Evolutionary conservation across 345 rosid species (phyloP).

Genomic region (Dipteronia sinensis): DNA sequence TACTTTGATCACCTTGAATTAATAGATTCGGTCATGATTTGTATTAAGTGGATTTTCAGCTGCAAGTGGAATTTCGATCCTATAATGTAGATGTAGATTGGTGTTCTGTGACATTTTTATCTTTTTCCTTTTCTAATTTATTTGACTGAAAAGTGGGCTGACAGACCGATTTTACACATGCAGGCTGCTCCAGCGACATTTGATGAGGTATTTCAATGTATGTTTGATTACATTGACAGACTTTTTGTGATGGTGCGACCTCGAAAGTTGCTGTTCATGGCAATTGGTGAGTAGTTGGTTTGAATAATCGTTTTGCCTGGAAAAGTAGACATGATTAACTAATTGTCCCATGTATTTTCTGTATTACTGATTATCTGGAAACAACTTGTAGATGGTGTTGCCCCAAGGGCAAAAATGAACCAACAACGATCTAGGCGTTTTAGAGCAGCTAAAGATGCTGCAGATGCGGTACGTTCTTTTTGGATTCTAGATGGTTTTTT

Average conservation of each 20-base stretch:
- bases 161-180: slow-evolving; percentile 23
- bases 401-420: slow-evolving; percentile 98
- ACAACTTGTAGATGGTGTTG: slow-evolving; percentile 77
- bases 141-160: background rate
- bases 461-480: slow-evolving; percentile 65
- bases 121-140: background rate
- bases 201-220: slow-evolving; percentile 76
- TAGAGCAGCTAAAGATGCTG: slow-evolving; percentile 92
- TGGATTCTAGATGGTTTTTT: slow-evolving; percentile 10
- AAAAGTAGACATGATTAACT: background rate
- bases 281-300: slow-evolving; percentile 63
- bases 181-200: slow-evolving; percentile 82
- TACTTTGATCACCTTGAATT: too few relatives aligned
- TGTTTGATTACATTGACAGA: slow-evolving; percentile 89
- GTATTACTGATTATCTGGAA: slow-evolving; percentile 28
- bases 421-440: slow-evolving; percentile 94
- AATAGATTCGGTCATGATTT: background rate
- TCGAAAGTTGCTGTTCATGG: slow-evolving; percentile 80
- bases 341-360: background rate
- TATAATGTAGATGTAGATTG: too few relatives aligned
- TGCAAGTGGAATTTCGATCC: background rate
- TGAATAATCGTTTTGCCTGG: background rate
- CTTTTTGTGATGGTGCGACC: slow-evolving; percentile 96
- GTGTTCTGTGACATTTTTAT: background rate
- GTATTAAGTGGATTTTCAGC: background rate